phyloP scores from a whole-genome alignment of 2,329 filamentous ascomycete species.

The Exophiala alcalophila region DNA sequence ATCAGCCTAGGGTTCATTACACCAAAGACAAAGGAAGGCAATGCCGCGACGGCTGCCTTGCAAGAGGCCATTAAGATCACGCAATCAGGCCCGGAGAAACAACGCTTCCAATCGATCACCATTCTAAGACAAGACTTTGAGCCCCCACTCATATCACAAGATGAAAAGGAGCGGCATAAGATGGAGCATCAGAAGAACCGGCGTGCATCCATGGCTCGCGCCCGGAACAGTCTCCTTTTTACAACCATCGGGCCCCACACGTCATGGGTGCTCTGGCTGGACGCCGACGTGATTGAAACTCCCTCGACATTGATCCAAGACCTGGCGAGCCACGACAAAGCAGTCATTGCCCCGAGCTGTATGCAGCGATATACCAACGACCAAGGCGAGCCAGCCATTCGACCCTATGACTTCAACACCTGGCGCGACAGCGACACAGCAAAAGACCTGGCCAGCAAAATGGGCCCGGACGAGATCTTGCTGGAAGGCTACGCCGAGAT shows the following conservation, averaged over 20 bases:
- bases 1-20: conserved; percentile 96
- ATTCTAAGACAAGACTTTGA: conserved; percentile 96
- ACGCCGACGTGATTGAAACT: conserved; percentile 87
- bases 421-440: conserved; percentile 89
- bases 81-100: conserved; percentile 74
- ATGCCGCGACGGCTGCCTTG: conserved; percentile 75
- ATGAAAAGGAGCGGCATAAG: conserved; percentile 86
- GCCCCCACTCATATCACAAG: conserved; percentile 72
- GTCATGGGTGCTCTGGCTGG: conserved; percentile 96
- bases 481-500: conserved; percentile 92
- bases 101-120: conserved; percentile 87
- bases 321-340: conserved; percentile 78
- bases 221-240: conserved; percentile 90
- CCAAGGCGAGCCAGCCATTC: conserved; percentile 66
- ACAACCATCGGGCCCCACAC: conserved; percentile 87
- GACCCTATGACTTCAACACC: conserved; percentile 95
- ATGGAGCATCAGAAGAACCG: conserved; percentile 83
- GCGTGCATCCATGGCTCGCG: conserved; percentile 85
- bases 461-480: conserved; percentile 89
- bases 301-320: conserved; percentile 85
- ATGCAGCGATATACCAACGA: conserved; percentile 82
- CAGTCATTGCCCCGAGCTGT: conserved; percentile 93
- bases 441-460: conserved; percentile 67
- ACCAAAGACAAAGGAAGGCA: conserved; percentile 88
- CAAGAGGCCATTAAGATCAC: conserved; percentile 83